phyloP scores from a whole-genome alignment of 2,329 filamentous ascomycete species.

The Microsporum ferrugineum region DNA sequence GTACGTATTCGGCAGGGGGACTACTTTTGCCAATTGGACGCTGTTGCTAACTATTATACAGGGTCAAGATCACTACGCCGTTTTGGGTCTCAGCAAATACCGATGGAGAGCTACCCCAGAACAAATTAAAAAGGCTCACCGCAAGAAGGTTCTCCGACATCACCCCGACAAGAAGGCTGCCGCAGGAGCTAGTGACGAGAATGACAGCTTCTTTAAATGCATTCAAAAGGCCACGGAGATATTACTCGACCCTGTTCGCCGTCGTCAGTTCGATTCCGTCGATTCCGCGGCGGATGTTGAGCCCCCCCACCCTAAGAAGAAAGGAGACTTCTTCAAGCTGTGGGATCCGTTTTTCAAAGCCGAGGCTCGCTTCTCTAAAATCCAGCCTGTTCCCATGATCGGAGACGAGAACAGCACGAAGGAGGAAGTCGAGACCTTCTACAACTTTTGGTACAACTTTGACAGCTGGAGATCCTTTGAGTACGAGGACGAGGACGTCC shows the following conservation, averaged over 20 bases:
- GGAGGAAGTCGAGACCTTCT: constrained; percentile 87
- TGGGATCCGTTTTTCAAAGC: constrained; percentile 85
- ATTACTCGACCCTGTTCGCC: constrained; percentile 80
- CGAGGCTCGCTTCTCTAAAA: constrained; percentile 85
- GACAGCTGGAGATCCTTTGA: constrained; percentile 97
- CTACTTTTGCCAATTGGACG: neutral
- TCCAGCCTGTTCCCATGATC: constrained; percentile 74
- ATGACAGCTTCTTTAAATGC: constrained; percentile 99
- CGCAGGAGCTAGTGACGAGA: constrained; percentile 64
- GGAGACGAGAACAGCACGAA: constrained; percentile 74
- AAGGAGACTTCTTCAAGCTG: constrained; percentile 88
- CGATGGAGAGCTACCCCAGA: constrained; percentile 88
- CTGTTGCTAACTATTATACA: constrained; percentile 25
- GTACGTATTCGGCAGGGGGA: constrained; percentile 37
- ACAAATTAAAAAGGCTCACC: constrained; percentile 97
- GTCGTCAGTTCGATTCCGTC: constrained; percentile 91
- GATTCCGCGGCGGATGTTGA: constrained; percentile 89
- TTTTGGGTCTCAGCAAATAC: constrained; percentile 86
- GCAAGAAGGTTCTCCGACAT: constrained; percentile 98
- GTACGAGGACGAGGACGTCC: constrained; percentile 97
- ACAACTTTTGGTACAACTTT: constrained; percentile 99
- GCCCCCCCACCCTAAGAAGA: constrained; percentile 73
- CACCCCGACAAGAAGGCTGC: constrained; percentile 99
- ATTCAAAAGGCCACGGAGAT: constrained; percentile 97
- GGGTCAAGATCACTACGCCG: constrained; percentile 95